Percentiles rank a stretch among this genome's conserved stretches.
These are phyloP conservation scores for Barnettozyma pratensis DNA, from an alignment of 805 yeast species.

Conservation along the genomic window DNA sequence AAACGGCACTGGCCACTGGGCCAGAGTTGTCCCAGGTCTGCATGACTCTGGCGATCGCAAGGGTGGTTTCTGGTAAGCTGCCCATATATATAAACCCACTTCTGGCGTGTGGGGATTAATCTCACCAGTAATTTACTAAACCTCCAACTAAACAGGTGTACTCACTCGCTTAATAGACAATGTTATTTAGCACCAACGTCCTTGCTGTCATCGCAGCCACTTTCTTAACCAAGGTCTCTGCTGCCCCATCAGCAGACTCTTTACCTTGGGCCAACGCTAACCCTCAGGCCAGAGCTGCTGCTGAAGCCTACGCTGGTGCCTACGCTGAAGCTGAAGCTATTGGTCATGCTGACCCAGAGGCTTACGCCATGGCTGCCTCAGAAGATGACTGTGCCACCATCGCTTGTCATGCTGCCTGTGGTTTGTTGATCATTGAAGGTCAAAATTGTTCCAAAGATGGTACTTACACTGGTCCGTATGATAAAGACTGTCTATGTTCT, in stretches of 20 bases:
- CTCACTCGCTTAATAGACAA: not conserved
- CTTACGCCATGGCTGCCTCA: conserved; percentile 21
- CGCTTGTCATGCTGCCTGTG: conserved; percentile 28
- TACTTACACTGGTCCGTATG: conserved; percentile 15
- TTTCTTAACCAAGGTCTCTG: not conserved
- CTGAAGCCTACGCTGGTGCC: conserved; percentile 7
- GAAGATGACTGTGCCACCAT: conserved; percentile 23
- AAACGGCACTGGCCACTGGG: too few species aligned
- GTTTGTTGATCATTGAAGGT: conserved; percentile 27
- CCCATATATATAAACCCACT: too few species aligned
- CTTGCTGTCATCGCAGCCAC: not conserved
- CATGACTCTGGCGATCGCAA: too few species aligned
- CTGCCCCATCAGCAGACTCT: not conserved
- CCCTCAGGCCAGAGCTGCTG: not conserved
- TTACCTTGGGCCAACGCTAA: not conserved
- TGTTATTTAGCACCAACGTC: not conserved
- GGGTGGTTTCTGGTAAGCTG: too few species aligned
- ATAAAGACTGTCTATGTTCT: conserved; percentile 26
- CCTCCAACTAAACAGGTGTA: not conserved
- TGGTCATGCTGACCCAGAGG: conserved; percentile 18
- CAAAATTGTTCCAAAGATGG: conserved; percentile 21
- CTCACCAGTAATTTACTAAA: too few species aligned
- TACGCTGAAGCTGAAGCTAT: conserved; percentile 12
- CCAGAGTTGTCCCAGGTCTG: too few species aligned
- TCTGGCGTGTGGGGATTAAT: too few species aligned